Conservation (phyloP, 495 filamentous ascomycete genomes). For the Hypoxylon trugodes region DNA sequence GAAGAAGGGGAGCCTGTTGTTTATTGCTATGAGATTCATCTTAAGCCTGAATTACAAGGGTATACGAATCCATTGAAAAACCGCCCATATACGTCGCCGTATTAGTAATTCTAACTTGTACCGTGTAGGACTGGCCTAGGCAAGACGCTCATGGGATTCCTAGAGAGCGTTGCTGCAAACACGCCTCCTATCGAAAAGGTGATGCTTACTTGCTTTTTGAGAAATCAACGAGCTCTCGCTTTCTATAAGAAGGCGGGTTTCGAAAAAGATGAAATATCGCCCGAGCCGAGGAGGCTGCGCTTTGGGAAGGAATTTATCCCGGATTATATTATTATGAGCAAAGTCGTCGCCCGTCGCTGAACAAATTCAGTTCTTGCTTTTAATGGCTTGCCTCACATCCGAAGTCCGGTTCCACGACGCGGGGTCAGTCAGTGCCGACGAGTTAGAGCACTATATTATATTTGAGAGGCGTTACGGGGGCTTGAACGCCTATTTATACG, state of each 20-base stretch:
- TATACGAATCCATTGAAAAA: slow-evolving; percentile 25
- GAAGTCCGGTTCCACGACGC: too few species aligned
- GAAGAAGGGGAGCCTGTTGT: slow-evolving; percentile 78
- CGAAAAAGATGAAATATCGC: slow-evolving; percentile 70
- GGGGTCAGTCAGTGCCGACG: too few species aligned
- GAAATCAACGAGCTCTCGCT: slow-evolving; percentile 65
- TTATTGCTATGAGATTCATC: slow-evolving; percentile 91
- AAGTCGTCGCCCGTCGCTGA: slow-evolving; percentile 48
- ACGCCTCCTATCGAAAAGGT: slow-evolving; percentile 68
- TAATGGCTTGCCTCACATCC: too few species aligned
- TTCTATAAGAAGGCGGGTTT: slow-evolving; percentile 80
- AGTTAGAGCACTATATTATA: too few species aligned
- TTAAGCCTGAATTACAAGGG: slow-evolving; percentile 63
- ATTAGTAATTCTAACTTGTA: slow-evolving; percentile 11
- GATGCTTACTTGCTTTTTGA: slow-evolving; percentile 85
- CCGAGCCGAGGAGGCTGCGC: slow-evolving; percentile 66
- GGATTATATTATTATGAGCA: slow-evolving; percentile 79
- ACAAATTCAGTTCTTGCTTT: not conserved
- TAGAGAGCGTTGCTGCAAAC: slow-evolving; percentile 52
- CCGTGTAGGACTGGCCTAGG: slow-evolving; percentile 56
- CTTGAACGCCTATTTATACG: too few species aligned
- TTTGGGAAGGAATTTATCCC: slow-evolving; percentile 69
- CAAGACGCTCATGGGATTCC: slow-evolving; percentile 52
- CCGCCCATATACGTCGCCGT: not conserved
- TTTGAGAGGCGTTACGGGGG: too few species aligned